phyloP scores from a whole-genome alignment of 2,329 filamentous ascomycete species.

The Cercospora citrullina region DNA sequence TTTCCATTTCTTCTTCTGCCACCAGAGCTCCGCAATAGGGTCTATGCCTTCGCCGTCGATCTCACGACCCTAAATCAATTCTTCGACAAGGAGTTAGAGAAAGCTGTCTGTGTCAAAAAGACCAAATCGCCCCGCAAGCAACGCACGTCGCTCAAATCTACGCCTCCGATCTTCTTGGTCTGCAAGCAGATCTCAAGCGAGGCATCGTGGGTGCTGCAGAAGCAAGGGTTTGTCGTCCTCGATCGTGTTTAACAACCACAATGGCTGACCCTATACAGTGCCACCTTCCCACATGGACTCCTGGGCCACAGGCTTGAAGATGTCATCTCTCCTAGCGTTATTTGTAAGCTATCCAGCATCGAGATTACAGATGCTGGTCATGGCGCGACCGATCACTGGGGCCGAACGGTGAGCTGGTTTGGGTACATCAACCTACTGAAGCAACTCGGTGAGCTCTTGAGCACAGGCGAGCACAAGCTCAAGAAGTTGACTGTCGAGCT shows the following conservation, averaged over 20 bases:
- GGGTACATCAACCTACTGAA: slow-evolving; percentile 33
- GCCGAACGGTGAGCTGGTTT: slow-evolving; percentile 27
- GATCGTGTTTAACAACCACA: not conserved
- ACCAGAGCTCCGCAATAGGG: slow-evolving; percentile 31
- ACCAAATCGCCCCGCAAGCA: not conserved
- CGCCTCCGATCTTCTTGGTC: slow-evolving; percentile 39
- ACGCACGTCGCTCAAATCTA: slow-evolving; percentile 19
- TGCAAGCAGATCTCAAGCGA: slow-evolving; percentile 40
- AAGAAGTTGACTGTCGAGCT: slow-evolving; percentile 34
- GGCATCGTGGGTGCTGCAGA: slow-evolving; percentile 31
- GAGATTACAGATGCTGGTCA: slow-evolving; percentile 81
- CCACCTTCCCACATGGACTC: slow-evolving; percentile 37
- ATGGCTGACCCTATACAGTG: slow-evolving; percentile 17
- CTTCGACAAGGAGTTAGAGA: slow-evolving; percentile 24
- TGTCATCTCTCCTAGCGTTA: slow-evolving; percentile 27
- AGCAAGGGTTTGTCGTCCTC: slow-evolving; percentile 10
- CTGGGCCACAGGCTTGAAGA: slow-evolving; percentile 18
- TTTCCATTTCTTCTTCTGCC: slow-evolving; percentile 35
- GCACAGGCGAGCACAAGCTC: slow-evolving; percentile 31
- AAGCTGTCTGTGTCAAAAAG: slow-evolving; percentile 6
- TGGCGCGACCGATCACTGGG: slow-evolving; percentile 60
- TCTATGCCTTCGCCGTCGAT: slow-evolving; percentile 31
- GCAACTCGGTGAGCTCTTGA: slow-evolving; percentile 30
- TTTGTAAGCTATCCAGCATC: slow-evolving; percentile 46
- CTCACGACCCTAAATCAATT: slow-evolving; percentile 26